phyloP scores from a whole-genome alignment of 805 yeast genomes.

The Hemisphaericaspora nanyangensis region DNA sequence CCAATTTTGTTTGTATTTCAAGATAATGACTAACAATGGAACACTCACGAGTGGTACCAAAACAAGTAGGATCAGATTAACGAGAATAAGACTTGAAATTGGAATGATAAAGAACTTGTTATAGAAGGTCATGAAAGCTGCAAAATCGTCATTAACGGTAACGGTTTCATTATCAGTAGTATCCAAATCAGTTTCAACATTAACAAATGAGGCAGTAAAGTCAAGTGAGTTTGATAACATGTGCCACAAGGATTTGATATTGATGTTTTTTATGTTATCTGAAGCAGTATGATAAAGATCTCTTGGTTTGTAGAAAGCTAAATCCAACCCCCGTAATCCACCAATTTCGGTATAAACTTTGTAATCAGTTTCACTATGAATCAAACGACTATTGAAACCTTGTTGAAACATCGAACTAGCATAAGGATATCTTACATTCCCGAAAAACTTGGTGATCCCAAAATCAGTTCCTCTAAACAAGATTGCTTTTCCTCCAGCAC shows the following conservation, averaged over 20 bases:
- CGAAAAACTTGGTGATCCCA: slow-evolving; percentile 58
- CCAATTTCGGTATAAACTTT: slow-evolving; percentile 65
- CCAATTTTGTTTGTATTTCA: slow-evolving; percentile 47
- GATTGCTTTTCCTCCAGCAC: slow-evolving; percentile 83
- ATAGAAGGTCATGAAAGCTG: slow-evolving; percentile 63
- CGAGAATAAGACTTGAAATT: slow-evolving; percentile 42
- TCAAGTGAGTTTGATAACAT: slow-evolving; percentile 75
- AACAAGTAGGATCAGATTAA: slow-evolving; percentile 46
- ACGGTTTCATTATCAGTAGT: slow-evolving; percentile 17
- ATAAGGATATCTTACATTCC: slow-evolving; percentile 62
- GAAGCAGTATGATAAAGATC: slow-evolving; percentile 75
- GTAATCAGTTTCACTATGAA: slow-evolving; percentile 84
- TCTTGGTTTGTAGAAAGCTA: slow-evolving; percentile 86
- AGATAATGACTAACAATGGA: slow-evolving; percentile 45
- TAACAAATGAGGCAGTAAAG: slow-evolving; percentile 41
- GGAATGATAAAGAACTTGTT: slow-evolving; percentile 60
- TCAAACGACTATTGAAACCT: slow-evolving; percentile 70
- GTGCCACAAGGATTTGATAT: slow-evolving; percentile 73
- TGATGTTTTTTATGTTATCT: slow-evolving; percentile 64
- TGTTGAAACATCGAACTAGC: slow-evolving; percentile 80
- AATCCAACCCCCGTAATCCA: slow-evolving; percentile 73
- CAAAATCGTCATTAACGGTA: slow-evolving; percentile 24
- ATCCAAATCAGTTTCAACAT: slow-evolving; percentile 31
- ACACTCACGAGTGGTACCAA: slow-evolving; percentile 52
- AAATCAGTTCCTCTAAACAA: slow-evolving; percentile 81